Base-by-base conservation (phyloP, 2,329 filamentous ascomycete genomes). In the Sporothrix dimorphospora region DNA sequence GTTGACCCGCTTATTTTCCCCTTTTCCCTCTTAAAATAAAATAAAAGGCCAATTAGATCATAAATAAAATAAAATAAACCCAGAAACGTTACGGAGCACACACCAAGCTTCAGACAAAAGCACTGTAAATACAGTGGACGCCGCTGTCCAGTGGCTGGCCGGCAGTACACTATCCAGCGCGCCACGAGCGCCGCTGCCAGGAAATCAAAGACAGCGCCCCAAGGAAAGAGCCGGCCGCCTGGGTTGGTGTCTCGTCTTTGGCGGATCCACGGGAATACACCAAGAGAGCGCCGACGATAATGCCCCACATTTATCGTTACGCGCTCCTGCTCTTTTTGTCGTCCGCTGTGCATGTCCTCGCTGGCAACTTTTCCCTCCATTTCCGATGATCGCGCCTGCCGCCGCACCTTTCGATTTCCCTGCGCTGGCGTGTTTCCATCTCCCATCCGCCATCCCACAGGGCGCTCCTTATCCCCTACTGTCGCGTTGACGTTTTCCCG, bases 181-280 rank as follows among this genome's bases (percentile, higher is more conserved):
- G 57, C 9, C 19, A n/a, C 47, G n/a, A 6, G 16, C 14, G 42
- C 30, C 55, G 55, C 55, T 61, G 34, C 55, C 34, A 61, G 9
- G n/a, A 61, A 9, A 21, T 24, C 8, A 40, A 45, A 59, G 16
- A 63, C 8, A 65, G 24, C 16, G 16, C 40, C 40, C 11, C 30
- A 61, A 45, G 21, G 38, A 65, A 45, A 65, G 59, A 65, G 59
- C 59, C 59, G 59, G 59, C 59, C 38, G 59, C 21, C 38, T 65
- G 38, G 38, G 57, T 63, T 63, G 57, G 57, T 42, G 57, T 45
- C 59, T 65, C 38, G 59, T 45, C 59, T 65, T 27, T 34, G 40
- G 63, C 51, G 70, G 63, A 61, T 45, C 70, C 70, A 59, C 63
- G 70, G 70, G 42, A 72, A 72, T 68, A 72, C 61, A 68, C 70